A percentile compares a stretch with the other conserved stretches of the same genome.
phyloP scores from a whole-genome alignment of 1,284 basidiomycete genomes.

The Ceratobasidium sp. region DNA sequence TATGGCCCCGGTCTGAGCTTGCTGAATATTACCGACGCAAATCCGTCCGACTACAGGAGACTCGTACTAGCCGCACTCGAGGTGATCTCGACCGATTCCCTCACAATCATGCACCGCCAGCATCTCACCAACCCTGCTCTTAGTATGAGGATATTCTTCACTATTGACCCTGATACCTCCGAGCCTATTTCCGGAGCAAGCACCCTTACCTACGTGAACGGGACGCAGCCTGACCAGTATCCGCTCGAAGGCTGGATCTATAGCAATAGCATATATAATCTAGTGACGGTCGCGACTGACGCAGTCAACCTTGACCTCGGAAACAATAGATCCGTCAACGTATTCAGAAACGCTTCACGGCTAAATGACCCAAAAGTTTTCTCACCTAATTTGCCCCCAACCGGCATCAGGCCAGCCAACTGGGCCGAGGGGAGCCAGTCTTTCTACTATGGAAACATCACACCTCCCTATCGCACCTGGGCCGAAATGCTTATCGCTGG shows the following conservation, averaged over 20 bases:
- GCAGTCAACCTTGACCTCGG: constrained; percentile 42
- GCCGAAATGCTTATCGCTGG: constrained; percentile 27
- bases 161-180: background rate
- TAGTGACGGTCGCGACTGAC: background rate
- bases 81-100: constrained; percentile 26
- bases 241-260: constrained; percentile 7
- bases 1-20: constrained; percentile 12
- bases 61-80: constrained; percentile 14
- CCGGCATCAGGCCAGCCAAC: background rate
- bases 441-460: constrained; percentile 19
- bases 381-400: background rate
- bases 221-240: background rate
- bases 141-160: background rate
- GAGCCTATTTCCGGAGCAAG: background rate
- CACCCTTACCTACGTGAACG: constrained; percentile 14
- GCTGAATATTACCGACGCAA: background rate
- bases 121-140: constrained; percentile 1
- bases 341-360: constrained; percentile 15
- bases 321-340: background rate
- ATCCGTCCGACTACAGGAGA: constrained; percentile 15
- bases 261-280: background rate
- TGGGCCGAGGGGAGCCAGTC: constrained; percentile 7
- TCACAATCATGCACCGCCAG: background rate
- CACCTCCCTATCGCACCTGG: constrained; percentile 31
- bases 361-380: background rate